Percentiles rank a stretch among this genome's conserved stretches.
phyloP scores from a whole-genome alignment of 2,329 filamentous ascomycete genomes.

The Trichoderma sp. region DNA sequence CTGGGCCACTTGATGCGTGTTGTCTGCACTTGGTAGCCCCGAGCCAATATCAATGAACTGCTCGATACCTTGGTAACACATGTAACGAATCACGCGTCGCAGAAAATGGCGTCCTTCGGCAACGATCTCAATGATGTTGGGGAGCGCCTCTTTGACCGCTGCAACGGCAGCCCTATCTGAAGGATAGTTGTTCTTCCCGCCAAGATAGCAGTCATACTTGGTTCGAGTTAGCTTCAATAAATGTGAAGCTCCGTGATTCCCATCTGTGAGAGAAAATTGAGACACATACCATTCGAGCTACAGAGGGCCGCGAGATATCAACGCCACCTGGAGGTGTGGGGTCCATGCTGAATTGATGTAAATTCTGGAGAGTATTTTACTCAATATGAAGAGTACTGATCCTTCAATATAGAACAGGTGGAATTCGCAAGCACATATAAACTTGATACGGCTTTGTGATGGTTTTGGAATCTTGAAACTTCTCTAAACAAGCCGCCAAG shows the following conservation, averaged over 20 bases:
- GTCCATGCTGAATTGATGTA: neutral
- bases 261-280: neutral
- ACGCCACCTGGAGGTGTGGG: neutral
- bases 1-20: constrained; percentile 11
- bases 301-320: neutral
- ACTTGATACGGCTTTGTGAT: neutral
- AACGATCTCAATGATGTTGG: neutral
- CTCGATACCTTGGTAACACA: neutral
- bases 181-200: constrained; percentile 1
- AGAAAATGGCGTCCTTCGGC: constrained; percentile 4
- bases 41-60: constrained; percentile 10
- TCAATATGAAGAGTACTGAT: neutral
- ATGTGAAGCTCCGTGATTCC: too few relatives aligned
- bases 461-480: neutral
- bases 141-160: neutral
- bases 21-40: constrained; percentile 2
- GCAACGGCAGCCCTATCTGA: constrained; percentile 6
- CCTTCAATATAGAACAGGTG: neutral
- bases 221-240: neutral
- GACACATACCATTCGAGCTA: constrained; percentile 8
- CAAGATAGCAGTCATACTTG: constrained; percentile 7
- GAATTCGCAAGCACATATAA: neutral
- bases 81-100: constrained; percentile 1
- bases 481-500: neutral
- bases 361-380: neutral